Percentiles rank a stretch among this genome's conserved stretches.
phyloP scores from a whole-genome alignment of 1,284 basidiomycete genomes.

The Marasmius tenuissimus region DNA sequence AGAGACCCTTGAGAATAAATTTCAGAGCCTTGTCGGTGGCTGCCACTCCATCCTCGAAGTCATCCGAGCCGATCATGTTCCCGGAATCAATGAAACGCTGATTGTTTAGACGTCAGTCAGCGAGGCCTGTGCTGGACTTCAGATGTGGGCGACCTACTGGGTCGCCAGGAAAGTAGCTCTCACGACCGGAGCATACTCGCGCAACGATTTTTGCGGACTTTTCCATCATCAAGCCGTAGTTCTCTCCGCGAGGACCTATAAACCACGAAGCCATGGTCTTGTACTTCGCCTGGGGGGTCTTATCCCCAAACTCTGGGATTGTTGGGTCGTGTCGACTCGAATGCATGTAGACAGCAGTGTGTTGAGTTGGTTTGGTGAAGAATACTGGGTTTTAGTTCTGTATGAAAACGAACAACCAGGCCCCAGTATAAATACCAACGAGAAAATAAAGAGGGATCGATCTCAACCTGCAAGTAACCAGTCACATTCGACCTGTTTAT shows the following conservation, averaged over 20 bases:
- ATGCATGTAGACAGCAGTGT: no score
- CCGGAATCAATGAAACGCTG: background rate
- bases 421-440: no score
- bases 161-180: background rate
- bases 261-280: conserved; percentile 5
- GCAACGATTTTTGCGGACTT: background rate
- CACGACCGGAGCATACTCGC: background rate
- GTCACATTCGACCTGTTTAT: no score
- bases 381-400: no score
- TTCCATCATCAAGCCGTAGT: background rate
- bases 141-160: background rate
- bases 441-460: no score
- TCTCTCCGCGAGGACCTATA: conserved; percentile 7
- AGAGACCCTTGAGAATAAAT: conserved; percentile 15
- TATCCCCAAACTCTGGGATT: no score
- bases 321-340: no score
- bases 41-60: background rate
- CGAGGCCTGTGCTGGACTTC: background rate
- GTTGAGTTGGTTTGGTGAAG: no score
- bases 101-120: no score
- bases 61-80: background rate
- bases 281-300: background rate
- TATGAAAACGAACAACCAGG: no score
- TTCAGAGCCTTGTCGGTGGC: background rate
- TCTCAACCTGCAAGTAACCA: no score